A percentile compares a stretch with the other conserved stretches of the same genome.
Conservation (phyloP, 352 stramenopile species). For the Globisporangium nagaii region DNA sequence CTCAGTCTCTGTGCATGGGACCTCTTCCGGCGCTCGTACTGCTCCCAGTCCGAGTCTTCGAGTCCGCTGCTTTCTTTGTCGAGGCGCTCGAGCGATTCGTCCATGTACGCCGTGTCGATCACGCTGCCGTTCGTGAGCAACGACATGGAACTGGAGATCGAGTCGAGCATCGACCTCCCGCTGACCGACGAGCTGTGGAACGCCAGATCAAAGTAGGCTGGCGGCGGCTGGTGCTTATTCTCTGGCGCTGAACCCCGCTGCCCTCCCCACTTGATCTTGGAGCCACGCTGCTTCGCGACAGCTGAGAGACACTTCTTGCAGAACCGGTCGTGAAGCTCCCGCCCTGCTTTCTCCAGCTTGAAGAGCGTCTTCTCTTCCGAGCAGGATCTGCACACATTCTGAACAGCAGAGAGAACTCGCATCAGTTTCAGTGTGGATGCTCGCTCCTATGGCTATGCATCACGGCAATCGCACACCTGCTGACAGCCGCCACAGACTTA, state of each 20-base stretch:
- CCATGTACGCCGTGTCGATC: slow-evolving; percentile 2
- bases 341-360: slow-evolving; percentile 31
- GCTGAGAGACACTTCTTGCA: slow-evolving; percentile 34
- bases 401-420: not conserved
- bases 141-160: no score
- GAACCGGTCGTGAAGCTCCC: slow-evolving; percentile 33
- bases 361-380: slow-evolving; percentile 42
- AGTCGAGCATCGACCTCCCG: not conserved
- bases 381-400: slow-evolving; percentile 45
- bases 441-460: not conserved
- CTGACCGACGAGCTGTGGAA: slow-evolving; percentile 1
- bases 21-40: not conserved
- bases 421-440: not conserved
- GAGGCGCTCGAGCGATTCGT: not conserved
- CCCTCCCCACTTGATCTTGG: slow-evolving; percentile 4
- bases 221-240: not conserved
- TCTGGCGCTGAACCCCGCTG: no score
- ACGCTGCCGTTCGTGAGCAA: slow-evolving; percentile 15
- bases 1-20: not conserved
- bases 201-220: slow-evolving; percentile 14
- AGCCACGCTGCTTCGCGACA: slow-evolving; percentile 7
- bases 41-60: not conserved
- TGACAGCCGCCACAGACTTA: slow-evolving; percentile 24
- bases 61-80: not conserved
- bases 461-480: slow-evolving; percentile 9